A percentile compares a stretch with the other conserved stretches of the same genome.
These are phyloP conservation scores for Diddensiella transvaalensis DNA, from an alignment of 805 yeast species.

Conservation along the genomic window DNA sequence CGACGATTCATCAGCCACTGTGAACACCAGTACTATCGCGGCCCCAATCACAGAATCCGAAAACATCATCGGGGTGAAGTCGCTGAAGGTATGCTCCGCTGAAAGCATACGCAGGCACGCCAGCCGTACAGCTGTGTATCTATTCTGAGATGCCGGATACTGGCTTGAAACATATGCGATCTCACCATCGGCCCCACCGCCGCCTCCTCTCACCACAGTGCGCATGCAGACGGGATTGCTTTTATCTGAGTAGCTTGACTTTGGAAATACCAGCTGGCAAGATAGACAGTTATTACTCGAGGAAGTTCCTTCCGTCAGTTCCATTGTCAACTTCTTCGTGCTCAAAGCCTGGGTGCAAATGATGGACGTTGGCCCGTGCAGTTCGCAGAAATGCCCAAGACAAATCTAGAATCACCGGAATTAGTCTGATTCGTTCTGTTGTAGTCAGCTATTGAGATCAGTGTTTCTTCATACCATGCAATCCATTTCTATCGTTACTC, in stretches of 20 bases:
- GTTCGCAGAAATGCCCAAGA: slow-evolving; percentile 31
- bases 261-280: slow-evolving; percentile 24
- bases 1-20: slow-evolving; percentile 23
- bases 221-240: slow-evolving; percentile 4
- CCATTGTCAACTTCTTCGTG: slow-evolving; percentile 12
- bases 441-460: no score
- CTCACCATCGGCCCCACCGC: neutral
- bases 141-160: slow-evolving; percentile 25
- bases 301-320: slow-evolving; percentile 7
- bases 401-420: slow-evolving; percentile 22
- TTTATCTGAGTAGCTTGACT: neutral
- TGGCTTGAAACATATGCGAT: slow-evolving; percentile 22
- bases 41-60: slow-evolving; percentile 25
- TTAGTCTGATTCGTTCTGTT: no score
- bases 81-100: slow-evolving; percentile 26
- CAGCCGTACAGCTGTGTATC: slow-evolving; percentile 28
- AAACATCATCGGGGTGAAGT: slow-evolving; percentile 26
- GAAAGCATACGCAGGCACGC: slow-evolving; percentile 26
- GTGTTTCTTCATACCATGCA: slow-evolving; percentile 1
- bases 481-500: no score
- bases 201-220: slow-evolving; percentile 4
- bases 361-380: slow-evolving; percentile 31
- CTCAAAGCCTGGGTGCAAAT: slow-evolving; percentile 29
- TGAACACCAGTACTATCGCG: slow-evolving; percentile 23
- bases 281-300: slow-evolving; percentile 20